phyloP scores from a whole-genome alignment of 2,329 filamentous ascomycete species.

The Colletotrichum plurivorum region DNA sequence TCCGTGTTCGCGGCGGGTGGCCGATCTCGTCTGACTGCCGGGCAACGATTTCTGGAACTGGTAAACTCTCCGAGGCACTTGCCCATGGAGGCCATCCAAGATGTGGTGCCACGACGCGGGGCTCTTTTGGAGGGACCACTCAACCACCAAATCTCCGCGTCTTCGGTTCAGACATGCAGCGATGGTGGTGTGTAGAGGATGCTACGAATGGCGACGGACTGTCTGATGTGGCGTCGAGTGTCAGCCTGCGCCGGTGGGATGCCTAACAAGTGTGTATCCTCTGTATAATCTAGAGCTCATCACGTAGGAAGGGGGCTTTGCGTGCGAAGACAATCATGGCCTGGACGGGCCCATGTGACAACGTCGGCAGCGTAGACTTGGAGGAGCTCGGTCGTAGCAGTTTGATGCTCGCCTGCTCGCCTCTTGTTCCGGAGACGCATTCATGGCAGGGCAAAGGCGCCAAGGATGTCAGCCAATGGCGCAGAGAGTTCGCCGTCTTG shows the following conservation, averaged over 20 bases:
- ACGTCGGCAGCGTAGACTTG: too few species aligned
- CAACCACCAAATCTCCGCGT: not conserved
- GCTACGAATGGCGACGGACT: not conserved
- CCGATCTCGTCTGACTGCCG: conserved; percentile 32
- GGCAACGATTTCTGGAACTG: conserved; percentile 28
- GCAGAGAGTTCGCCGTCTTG: not conserved
- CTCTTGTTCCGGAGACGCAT: conserved; percentile 3
- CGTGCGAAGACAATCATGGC: too few species aligned
- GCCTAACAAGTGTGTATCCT: not conserved
- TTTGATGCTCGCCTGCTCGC: not conserved
- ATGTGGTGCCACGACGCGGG: conserved; percentile 15
- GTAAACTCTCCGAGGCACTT: conserved; percentile 20
- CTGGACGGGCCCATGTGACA: too few species aligned
- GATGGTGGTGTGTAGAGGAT: conserved; percentile 11
- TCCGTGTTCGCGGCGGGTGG: conserved; percentile 17
- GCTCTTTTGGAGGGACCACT: conserved; percentile 17
- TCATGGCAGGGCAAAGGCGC: not conserved
- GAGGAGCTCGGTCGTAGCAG: conserved; percentile 4
- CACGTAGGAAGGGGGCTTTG: too few species aligned
- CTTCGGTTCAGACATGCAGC: not conserved
- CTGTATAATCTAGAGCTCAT: too few species aligned
- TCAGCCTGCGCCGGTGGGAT: conserved; percentile 12
- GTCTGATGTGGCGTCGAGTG: conserved; percentile 18
- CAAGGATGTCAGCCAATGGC: not conserved
- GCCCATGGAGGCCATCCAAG: conserved; percentile 5